Conservation (phyloP, 1,284 basidiomycete genomes). For the Cutaneotrichosporon mucoides region DNA sequence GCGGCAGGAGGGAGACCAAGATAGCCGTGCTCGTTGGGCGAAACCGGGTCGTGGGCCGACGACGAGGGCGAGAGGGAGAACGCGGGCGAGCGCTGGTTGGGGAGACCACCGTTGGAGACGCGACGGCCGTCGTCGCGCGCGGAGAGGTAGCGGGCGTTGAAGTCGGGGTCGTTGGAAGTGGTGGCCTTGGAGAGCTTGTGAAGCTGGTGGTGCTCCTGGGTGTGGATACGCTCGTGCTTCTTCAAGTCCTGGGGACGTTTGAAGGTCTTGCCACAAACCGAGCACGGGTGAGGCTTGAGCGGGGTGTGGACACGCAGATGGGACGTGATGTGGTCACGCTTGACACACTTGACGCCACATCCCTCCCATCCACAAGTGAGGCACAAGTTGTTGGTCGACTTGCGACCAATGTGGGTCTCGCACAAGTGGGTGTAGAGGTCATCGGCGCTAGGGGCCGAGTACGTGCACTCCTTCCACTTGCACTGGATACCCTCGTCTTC, state of each 20-base stretch:
- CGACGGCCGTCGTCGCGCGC: constrained; percentile 4
- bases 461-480: constrained; percentile 40
- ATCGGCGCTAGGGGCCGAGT: constrained; percentile 34
- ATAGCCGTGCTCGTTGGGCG: constrained; percentile 31
- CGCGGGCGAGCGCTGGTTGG: constrained; percentile 16
- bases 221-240: constrained; percentile 99
- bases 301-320: constrained; percentile 94
- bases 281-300: constrained; percentile 90
- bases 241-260: constrained; percentile 98
- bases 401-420: constrained; percentile 76
- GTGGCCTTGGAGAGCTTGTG: constrained; percentile 94
- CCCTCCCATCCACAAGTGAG: constrained; percentile 90
- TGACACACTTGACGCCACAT: constrained; percentile 81
- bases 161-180: constrained; percentile 70
- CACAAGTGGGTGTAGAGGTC: constrained; percentile 48
- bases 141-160: constrained; percentile 43
- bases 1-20: constrained; percentile 20
- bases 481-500: constrained; percentile 31
- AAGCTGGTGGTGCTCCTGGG: constrained; percentile 86
- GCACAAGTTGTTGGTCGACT: constrained; percentile 92
- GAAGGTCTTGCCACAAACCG: constrained; percentile 93
- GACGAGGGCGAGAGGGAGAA: constrained; percentile 30
- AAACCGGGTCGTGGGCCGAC: constrained; percentile 27
- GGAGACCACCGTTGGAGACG: not conserved
- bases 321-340: constrained; percentile 94